phyloP scores from a whole-genome alignment of 768 basidiomycete genomes.

The Rhodosporidiobolus odoratus region DNA sequence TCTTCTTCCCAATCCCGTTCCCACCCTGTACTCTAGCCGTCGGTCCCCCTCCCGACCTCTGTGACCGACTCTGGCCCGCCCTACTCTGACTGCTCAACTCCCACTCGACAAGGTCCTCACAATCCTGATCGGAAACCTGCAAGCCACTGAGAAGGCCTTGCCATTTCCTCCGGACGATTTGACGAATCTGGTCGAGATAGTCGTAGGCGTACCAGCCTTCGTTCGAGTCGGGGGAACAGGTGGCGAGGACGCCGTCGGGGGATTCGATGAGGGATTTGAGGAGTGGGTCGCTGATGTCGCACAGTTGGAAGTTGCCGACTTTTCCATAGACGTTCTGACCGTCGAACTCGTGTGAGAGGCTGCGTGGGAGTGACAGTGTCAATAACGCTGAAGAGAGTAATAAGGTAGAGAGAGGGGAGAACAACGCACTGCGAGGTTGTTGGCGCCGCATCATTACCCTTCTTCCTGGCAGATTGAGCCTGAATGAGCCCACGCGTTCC shows the following conservation, averaged over 20 bases:
- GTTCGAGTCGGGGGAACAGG: conserved; percentile 60
- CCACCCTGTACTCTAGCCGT: not conserved
- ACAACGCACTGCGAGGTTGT: not conserved
- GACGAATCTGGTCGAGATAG: conserved; percentile 75
- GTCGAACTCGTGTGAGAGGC: conserved; percentile 78
- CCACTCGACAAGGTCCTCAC: conserved; percentile 33
- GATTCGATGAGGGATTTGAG: conserved; percentile 73
- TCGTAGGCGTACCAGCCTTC: conserved; percentile 83
- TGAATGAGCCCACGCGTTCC: not conserved
- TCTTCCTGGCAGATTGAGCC: not conserved
- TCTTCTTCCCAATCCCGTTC: not conserved
- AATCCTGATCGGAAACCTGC: conserved; percentile 47
- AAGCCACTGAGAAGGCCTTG: conserved; percentile 68
- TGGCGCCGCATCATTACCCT: not conserved
- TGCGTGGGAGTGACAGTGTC: conserved; percentile 10
- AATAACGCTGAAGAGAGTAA: too few relatives aligned
- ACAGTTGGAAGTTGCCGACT: conserved; percentile 87
- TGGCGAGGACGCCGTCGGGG: conserved; percentile 61
- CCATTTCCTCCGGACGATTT: conserved; percentile 73
- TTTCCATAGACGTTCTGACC: conserved; percentile 72
- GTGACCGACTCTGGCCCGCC: not conserved
- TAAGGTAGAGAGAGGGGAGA: not conserved
- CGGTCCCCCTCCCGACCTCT: too few relatives aligned
- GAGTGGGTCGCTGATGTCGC: conserved; percentile 84
- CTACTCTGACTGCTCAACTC: not conserved